phyloP scores from a whole-genome alignment of 371 early-diverging fungal genomes.

The Mucor piriformis region DNA sequence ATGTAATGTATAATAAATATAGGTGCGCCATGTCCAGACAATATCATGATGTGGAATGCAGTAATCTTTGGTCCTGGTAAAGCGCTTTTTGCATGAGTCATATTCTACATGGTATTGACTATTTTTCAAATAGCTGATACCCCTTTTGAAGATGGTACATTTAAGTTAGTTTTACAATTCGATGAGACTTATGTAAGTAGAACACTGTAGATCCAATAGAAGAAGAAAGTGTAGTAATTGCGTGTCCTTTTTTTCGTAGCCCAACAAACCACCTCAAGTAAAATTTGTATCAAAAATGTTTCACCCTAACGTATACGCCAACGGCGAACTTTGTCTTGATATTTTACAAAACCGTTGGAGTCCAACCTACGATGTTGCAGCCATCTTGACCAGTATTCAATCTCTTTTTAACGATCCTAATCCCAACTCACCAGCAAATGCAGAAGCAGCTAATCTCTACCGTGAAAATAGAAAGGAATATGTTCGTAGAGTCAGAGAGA shows the following conservation, averaged over 20 bases:
- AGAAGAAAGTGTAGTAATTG: not conserved
- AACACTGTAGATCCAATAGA: not conserved
- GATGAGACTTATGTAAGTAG: constrained; percentile 88
- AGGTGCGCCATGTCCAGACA: constrained; percentile 95
- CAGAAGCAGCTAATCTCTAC: constrained; percentile 96
- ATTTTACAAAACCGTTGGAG: constrained; percentile 99
- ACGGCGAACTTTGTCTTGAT: constrained; percentile 98
- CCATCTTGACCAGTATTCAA: constrained; percentile 96
- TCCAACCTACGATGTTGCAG: constrained; percentile 96
- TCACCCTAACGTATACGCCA: constrained; percentile 99
- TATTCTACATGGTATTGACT: no score
- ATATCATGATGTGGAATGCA: constrained; percentile 96
- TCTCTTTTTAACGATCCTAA: constrained; percentile 98
- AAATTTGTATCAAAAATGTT: constrained; percentile 98
- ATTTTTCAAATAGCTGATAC: constrained; percentile 75
- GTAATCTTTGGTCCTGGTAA: constrained; percentile 97
- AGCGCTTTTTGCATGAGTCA: not conserved
- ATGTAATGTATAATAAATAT: constrained; percentile 25
- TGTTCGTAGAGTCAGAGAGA: constrained; percentile 89
- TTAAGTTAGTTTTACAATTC: constrained; percentile 95
- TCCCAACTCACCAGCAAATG: constrained; percentile 98
- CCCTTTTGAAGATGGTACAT: constrained; percentile 99
- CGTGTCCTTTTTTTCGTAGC: constrained; percentile 38
- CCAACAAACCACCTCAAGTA: constrained; percentile 98
- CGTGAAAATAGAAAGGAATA: constrained; percentile 94